phyloP scores from a whole-genome alignment of 2,329 filamentous ascomycete species.

The Sodiomyces alkalinus region DNA sequence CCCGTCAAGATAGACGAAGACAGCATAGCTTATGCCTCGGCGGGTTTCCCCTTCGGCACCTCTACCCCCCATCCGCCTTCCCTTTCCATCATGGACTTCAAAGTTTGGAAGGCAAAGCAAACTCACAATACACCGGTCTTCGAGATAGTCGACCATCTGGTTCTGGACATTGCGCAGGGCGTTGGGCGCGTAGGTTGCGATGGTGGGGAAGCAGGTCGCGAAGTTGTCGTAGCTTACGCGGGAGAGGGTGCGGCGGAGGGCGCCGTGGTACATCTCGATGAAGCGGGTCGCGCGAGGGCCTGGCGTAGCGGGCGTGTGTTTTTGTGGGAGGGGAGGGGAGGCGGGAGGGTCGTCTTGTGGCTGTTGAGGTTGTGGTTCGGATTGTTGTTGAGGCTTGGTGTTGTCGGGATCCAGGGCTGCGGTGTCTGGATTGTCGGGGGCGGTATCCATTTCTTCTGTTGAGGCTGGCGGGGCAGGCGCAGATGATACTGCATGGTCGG shows the following conservation, averaged over 20 bases:
- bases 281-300: constrained; percentile 43
- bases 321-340: constrained; percentile 24
- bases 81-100: constrained; percentile 1
- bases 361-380: neutral
- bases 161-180: constrained; percentile 38
- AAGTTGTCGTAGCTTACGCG: constrained; percentile 43
- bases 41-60: constrained; percentile 1
- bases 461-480: neutral
- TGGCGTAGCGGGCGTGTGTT: constrained; percentile 28
- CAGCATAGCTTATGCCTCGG: constrained; percentile 3
- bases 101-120: too few relatives aligned
- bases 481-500: neutral
- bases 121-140: constrained; percentile 33
- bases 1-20: neutral
- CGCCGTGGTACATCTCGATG: constrained; percentile 34
- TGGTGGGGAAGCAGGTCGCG: constrained; percentile 44
- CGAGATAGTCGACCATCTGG: constrained; percentile 41
- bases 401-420: neutral
- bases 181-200: constrained; percentile 33
- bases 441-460: neutral
- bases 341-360: constrained; percentile 8
- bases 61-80: neutral
- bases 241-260: constrained; percentile 36
- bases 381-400: neutral
- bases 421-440: neutral